A percentile compares a stretch with the other conserved stretches of the same genome.
These are phyloP conservation scores for Daldinia sp. DNA, from an alignment of 2,329 filamentous ascomycete species.

Conservation along the genomic window DNA sequence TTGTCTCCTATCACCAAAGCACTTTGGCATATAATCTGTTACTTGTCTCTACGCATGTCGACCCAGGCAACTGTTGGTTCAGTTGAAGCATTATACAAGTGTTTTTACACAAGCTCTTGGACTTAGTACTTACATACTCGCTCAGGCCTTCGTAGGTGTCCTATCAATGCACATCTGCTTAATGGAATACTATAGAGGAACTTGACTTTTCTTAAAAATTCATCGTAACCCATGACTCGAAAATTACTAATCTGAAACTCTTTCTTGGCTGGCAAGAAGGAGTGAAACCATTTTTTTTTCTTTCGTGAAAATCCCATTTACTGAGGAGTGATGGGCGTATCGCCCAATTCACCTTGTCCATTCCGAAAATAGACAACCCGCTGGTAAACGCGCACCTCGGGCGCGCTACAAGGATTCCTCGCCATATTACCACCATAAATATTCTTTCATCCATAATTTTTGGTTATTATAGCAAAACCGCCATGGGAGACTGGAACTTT, in stretches of 20 bases:
- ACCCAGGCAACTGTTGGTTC: too few species aligned
- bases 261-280: slow-evolving; percentile 19
- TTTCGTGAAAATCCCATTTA: slow-evolving; percentile 12
- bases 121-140: background rate
- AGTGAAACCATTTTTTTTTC: background rate
- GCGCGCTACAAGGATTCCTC: background rate
- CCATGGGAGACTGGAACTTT: background rate
- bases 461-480: slow-evolving; percentile 20
- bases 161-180: background rate
- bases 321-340: slow-evolving; percentile 11
- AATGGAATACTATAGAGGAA: background rate
- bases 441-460: slow-evolving; percentile 10
- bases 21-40: too few species aligned
- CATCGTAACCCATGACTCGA: slow-evolving; percentile 22
- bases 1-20: too few species aligned
- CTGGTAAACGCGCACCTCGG: slow-evolving; percentile 5
- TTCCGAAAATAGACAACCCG: slow-evolving; percentile 21
- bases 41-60: background rate
- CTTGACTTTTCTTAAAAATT: slow-evolving; percentile 18
- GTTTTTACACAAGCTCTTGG: background rate
- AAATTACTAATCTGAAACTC: slow-evolving; percentile 18
- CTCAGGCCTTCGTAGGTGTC: background rate
- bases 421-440: slow-evolving; percentile 9
- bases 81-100: too few species aligned
- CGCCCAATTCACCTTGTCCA: slow-evolving; percentile 18